phyloP scores from a whole-genome alignment of 352 stramenopile genomes.

The Phytophthora sojae region DNA sequence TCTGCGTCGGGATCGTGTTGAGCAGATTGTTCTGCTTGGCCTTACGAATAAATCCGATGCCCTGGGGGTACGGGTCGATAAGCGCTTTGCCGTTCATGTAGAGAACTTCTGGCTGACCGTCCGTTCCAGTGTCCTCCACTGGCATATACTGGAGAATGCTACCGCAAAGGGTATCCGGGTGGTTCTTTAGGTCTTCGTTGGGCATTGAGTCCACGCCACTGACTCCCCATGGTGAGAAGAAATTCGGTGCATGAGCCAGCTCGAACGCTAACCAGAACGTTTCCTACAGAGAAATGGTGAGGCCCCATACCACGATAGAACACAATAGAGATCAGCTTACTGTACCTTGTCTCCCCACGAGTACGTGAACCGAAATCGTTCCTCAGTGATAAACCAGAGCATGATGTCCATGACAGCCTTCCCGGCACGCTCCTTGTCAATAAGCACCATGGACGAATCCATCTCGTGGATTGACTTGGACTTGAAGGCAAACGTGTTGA shows the following conservation, averaged over 20 bases:
- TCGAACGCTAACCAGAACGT: slow-evolving; percentile 55
- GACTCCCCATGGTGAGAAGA: slow-evolving; percentile 50
- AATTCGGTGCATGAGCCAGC: slow-evolving; percentile 41
- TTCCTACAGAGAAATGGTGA: slow-evolving; percentile 21
- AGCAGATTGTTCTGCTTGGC: slow-evolving; percentile 46
- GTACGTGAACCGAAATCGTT: slow-evolving; percentile 43
- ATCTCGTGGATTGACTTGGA: slow-evolving; percentile 61
- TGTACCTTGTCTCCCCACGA: slow-evolving; percentile 48
- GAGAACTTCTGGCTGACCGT: slow-evolving; percentile 29
- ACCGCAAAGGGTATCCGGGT: slow-evolving; percentile 45
- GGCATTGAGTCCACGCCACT: slow-evolving; percentile 41
- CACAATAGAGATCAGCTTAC: slow-evolving; percentile 31
- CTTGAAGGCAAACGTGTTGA: slow-evolving; percentile 51
- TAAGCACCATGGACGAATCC: slow-evolving; percentile 73
- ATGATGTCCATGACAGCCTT: slow-evolving; percentile 43
- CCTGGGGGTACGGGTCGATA: slow-evolving; percentile 36
- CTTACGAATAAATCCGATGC: slow-evolving; percentile 44
- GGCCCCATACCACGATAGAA: not conserved
- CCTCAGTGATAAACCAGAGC: slow-evolving; percentile 42
- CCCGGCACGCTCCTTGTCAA: slow-evolving; percentile 48
- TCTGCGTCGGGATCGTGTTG: slow-evolving; percentile 55
- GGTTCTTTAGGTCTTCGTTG: slow-evolving; percentile 41
- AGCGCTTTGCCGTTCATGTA: slow-evolving; percentile 38
- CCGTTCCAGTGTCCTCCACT: slow-evolving; percentile 2
- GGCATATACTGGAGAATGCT: slow-evolving; percentile 54